phyloP scores from a whole-genome alignment of 1,284 basidiomycete genomes.

The Austroboletus olivaceoglutinosus region DNA sequence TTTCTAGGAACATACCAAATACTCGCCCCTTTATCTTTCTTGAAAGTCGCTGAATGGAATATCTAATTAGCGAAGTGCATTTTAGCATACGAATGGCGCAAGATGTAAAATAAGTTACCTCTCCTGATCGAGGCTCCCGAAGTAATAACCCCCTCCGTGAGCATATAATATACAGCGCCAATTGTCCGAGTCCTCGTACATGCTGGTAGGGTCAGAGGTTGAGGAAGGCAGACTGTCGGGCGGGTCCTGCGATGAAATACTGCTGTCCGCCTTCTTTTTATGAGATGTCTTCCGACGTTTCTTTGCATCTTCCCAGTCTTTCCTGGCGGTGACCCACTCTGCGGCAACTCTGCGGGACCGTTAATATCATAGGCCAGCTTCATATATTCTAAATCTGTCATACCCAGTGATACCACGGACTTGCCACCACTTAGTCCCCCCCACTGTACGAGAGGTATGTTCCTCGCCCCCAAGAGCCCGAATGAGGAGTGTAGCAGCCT shows the following conservation, averaged over 20 bases:
- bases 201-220: constrained; percentile 28
- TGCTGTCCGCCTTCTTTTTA: constrained; percentile 25
- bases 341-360: constrained; percentile 62
- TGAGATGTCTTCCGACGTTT: constrained; percentile 49
- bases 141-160: constrained; percentile 85
- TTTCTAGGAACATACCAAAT: constrained; percentile 52
- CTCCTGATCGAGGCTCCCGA: constrained; percentile 78
- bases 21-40: constrained; percentile 88
- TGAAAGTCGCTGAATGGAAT: constrained; percentile 83
- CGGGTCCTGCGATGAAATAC: constrained; percentile 19
- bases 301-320: constrained; percentile 67
- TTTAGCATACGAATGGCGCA: constrained; percentile 9
- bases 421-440: constrained; percentile 97
- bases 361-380: neutral
- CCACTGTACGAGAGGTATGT: constrained; percentile 70
- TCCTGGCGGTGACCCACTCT: constrained; percentile 86
- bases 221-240: constrained; percentile 15
- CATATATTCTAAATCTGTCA: constrained; percentile 1
- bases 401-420: constrained; percentile 77
- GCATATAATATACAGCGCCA: constrained; percentile 84
- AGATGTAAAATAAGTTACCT: constrained; percentile 38
- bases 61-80: constrained; percentile 41
- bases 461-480: constrained; percentile 84
- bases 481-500: constrained; percentile 77
- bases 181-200: constrained; percentile 75